phyloP scores from a whole-genome alignment of 192 early-diverging fungal species.

The Geranomyces michiganensis region DNA sequence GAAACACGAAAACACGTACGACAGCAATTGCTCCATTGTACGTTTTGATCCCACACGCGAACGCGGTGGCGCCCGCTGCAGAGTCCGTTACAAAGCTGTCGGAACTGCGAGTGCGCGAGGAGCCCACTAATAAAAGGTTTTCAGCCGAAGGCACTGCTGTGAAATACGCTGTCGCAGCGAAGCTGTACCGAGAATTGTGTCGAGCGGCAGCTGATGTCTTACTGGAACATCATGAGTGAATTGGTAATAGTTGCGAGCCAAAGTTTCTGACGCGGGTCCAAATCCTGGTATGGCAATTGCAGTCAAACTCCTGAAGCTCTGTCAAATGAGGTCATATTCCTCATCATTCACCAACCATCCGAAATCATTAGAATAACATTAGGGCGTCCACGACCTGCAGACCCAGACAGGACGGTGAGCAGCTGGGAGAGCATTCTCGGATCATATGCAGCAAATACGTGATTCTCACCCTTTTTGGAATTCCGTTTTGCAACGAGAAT shows the following conservation, averaged over 20 bases:
- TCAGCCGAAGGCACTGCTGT: conserved; percentile 45
- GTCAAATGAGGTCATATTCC: too few relatives aligned
- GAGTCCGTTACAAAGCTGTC: conserved; percentile 89
- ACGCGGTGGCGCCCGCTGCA: conserved; percentile 97
- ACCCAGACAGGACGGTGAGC: neutral
- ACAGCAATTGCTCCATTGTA: conserved; percentile 90
- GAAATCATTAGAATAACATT: conserved; percentile 94
- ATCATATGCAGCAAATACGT: too few relatives aligned
- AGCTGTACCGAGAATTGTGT: conserved; percentile 46
- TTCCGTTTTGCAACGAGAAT: neutral
- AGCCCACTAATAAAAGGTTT: conserved; percentile 64
- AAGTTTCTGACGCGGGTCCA: conserved; percentile 90
- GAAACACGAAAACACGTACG: neutral
- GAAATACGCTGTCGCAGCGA: neutral
- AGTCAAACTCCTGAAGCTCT: neutral
- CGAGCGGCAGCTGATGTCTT: conserved; percentile 51
- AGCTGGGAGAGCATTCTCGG: too few relatives aligned
- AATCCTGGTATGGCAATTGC: conserved; percentile 58
- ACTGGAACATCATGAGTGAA: conserved; percentile 58
- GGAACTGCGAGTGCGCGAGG: conserved; percentile 84
- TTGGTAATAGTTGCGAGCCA: conserved; percentile 82
- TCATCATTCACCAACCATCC: conserved; percentile 64
- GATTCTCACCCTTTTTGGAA: neutral
- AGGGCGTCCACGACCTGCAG: neutral
- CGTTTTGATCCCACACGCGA: conserved; percentile 84